phyloP scores from a whole-genome alignment of 352 stramenopile species.

The Albugo candida region DNA sequence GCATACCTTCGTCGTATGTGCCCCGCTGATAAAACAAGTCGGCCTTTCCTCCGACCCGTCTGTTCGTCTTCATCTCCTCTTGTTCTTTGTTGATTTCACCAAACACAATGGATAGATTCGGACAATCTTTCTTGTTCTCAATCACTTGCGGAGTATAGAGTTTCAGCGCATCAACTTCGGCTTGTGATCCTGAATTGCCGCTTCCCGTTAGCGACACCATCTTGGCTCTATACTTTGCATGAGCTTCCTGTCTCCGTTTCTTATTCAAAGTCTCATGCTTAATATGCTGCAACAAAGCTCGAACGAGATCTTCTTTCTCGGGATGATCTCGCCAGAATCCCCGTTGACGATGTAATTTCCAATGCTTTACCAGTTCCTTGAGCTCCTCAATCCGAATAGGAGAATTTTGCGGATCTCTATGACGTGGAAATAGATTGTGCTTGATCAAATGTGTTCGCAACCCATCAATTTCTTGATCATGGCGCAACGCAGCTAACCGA shows the following conservation, averaged over 20 bases:
- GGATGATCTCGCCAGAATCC: conserved; percentile 81
- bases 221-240: conserved; percentile 54
- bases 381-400: conserved; percentile 77
- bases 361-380: conserved; percentile 83
- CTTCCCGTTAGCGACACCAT: conserved; percentile 1
- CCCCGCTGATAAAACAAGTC: conserved; percentile 76
- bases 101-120: conserved; percentile 26
- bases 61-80: background rate
- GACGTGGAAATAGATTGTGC: conserved; percentile 71
- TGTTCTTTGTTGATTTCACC: conserved; percentile 7
- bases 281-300: conserved; percentile 69
- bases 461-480: conserved; percentile 70
- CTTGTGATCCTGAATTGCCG: background rate
- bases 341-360: conserved; percentile 77
- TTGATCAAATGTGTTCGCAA: conserved; percentile 72
- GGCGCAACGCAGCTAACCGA: conserved; percentile 44
- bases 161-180: background rate
- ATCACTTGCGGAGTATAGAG: conserved; percentile 4
- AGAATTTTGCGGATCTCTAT: conserved; percentile 68
- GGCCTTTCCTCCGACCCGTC: conserved; percentile 10
- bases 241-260: conserved; percentile 53
- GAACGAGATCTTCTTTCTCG: conserved; percentile 79
- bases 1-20: conserved; percentile 67
- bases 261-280: conserved; percentile 63
- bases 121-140: conserved; percentile 20